These are phyloP conservation scores for Phytophthora sp. DNA, from an alignment of 352 stramenopile species.

Conservation along the genomic window DNA sequence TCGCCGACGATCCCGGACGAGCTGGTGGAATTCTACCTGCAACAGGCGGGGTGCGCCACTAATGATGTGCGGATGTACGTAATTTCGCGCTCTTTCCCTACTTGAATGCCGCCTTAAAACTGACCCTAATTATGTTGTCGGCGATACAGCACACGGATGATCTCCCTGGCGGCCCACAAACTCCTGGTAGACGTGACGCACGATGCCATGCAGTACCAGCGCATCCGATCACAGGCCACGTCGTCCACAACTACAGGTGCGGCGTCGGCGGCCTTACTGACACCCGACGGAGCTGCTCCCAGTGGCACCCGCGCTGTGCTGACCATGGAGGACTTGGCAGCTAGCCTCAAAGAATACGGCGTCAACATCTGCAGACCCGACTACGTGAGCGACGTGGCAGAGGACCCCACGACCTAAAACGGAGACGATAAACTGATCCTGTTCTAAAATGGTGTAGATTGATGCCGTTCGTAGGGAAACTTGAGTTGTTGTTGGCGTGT, in stretches of 20 bases:
- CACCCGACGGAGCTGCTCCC: slow-evolving; percentile 21
- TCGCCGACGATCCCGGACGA: slow-evolving; percentile 76
- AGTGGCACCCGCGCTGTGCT: slow-evolving; percentile 47
- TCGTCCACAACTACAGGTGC: slow-evolving; percentile 7
- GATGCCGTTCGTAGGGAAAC: background rate
- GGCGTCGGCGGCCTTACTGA: slow-evolving; percentile 6
- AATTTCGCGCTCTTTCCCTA: background rate
- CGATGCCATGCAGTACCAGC: slow-evolving; percentile 83
- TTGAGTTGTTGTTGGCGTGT: background rate
- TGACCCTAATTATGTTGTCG: slow-evolving; percentile 4
- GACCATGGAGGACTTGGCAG: slow-evolving; percentile 78
- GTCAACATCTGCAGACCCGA: slow-evolving; percentile 83
- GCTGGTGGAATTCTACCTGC: slow-evolving; percentile 78
- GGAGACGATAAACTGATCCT: background rate
- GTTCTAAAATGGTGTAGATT: slow-evolving; percentile 14
- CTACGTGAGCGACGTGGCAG: slow-evolving; percentile 72
- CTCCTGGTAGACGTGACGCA: slow-evolving; percentile 83
- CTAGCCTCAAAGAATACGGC: slow-evolving; percentile 82
- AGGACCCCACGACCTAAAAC: slow-evolving; percentile 32
- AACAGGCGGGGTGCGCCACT: slow-evolving; percentile 70
- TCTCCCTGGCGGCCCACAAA: slow-evolving; percentile 78
- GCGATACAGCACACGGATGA: slow-evolving; percentile 54
- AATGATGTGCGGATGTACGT: slow-evolving; percentile 75
- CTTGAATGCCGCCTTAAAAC: slow-evolving; percentile 1
- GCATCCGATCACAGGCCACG: slow-evolving; percentile 54